Conservation (phyloP, 2,329 filamentous ascomycete species). For the Dactylonectria macrodidyma region DNA sequence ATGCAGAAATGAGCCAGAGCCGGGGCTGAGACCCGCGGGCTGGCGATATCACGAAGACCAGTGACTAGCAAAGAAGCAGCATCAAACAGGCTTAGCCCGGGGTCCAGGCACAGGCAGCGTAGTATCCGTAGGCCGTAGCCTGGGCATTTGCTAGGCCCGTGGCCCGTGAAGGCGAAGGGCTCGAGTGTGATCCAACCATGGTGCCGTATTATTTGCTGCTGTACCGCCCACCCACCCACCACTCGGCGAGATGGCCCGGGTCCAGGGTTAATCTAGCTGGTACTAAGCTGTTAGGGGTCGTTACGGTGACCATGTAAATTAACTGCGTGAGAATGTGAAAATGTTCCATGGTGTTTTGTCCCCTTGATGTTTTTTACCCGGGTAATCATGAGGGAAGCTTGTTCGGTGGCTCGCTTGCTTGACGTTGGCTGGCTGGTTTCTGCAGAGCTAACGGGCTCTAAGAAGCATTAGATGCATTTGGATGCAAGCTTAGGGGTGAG, state of each 20-base stretch:
- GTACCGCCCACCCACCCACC: background rate
- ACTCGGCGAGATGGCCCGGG: background rate
- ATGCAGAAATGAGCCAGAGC: slow-evolving; percentile 43
- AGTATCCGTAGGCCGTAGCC: slow-evolving; percentile 18
- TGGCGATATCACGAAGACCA: slow-evolving; percentile 46
- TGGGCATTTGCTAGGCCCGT: slow-evolving; percentile 7
- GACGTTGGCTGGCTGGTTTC: slow-evolving; percentile 6
- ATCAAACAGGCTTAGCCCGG: slow-evolving; percentile 44
- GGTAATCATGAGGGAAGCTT: no score
- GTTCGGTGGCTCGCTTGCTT: no score
- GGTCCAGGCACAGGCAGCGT: slow-evolving; percentile 30
- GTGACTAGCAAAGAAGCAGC: slow-evolving; percentile 35
- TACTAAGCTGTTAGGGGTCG: background rate
- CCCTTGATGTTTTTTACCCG: no score
- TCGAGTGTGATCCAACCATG: background rate
- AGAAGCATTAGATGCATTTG: background rate
- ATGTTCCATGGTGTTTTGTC: no score
- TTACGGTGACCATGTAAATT: background rate
- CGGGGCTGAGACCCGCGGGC: slow-evolving; percentile 44
- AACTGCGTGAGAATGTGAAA: no score
- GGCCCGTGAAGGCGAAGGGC: background rate
- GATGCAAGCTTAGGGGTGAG: slow-evolving; percentile 2
- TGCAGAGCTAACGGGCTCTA: no score
- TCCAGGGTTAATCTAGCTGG: background rate
- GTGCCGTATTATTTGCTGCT: background rate